Base-by-base conservation (phyloP, 2,329 filamentous ascomycete species). In the Colletotrichum endophyticum region DNA sequence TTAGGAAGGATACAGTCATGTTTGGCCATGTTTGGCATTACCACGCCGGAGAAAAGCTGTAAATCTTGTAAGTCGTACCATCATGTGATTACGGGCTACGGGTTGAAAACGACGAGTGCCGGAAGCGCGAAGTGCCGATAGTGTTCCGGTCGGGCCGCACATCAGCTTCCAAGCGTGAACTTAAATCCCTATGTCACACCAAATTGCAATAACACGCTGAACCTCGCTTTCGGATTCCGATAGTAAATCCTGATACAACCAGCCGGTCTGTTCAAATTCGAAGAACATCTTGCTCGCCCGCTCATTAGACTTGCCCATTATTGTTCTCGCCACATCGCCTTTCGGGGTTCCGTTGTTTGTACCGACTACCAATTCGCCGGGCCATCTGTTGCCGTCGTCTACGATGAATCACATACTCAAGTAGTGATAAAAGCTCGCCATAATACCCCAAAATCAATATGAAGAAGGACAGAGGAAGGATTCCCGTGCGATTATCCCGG, bases 361-460 rank as follows among this genome's bases (percentile, higher is more conserved):
- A 53, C 0, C 6, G n/a, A 53, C 11, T 53, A 6, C 0, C 9
- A n/a, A 12, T 0, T 53, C 3, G n/a, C 44, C 44, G 44, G n/a
- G n/a, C 44, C 44, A 22, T 53, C n/a, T n/a, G n/a, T 53, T 53
- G 8, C 36, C 16, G 5, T 44, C 36, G 7, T 19, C 36, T 16
- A 8, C 16, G 9, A 22, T 53, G 44, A 0, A 25, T 53, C 0
- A 53, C 6, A 0, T 22, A 53, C 0, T 25, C 0, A 22, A 53
- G 0, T 5, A 53, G n/a, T 53, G 0, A 0, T 1, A 53, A 1
- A 53, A 22, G n/a, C 2, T 53, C 44, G 11, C 3, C 6, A 49
- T 1, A 22, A 1, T 1, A 49, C n/a, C 11, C 0, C 11, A 22
- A 3, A 22, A 25, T 22, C 11, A 0, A 53, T 13, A 53, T 22